Base-by-base conservation (phyloP, 768 basidiomycete species). In the Rhodocollybia butyracea region DNA sequence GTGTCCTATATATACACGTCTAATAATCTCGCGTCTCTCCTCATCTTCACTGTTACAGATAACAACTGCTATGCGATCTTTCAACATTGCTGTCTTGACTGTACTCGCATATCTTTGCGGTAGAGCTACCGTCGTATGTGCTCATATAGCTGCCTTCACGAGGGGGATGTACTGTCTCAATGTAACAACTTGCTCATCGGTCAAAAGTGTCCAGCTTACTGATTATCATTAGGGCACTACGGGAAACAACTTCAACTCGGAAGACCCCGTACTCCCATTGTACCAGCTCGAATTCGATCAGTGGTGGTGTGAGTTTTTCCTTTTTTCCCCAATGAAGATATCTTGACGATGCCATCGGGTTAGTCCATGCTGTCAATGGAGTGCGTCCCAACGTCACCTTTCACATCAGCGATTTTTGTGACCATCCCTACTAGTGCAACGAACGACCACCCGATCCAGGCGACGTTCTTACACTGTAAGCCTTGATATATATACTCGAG, bases 101-200 rank as follows among this genome's bases (percentile, higher is more conserved):
- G 34, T 36, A 7, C 7, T 36, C 17, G 17, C 17, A 17, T 13
- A 13, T 17, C 39, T 6, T 5, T 17, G n/a, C n/a, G n/a, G n/a
- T n/a, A n/a, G n/a, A n/a, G n/a, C 21, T 40, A 26, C 65, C 40
- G 62, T 57, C 43, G 48, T 50, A 36, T 57, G 56, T 12, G 58
- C 63, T 46, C 67, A 64, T 22, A 56, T 42, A 19, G 56, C 50
- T 45, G 42, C 59, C 15, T 58, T 46, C n/a, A 34, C 58, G 30
- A 60, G 54, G 54, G 59, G 56, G 40, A 53, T 57, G 45, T 58
- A 47, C 43, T 58, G 57, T 40, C 15, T 58, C 38, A 58, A 58
- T 36, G 56, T 57, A 22, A 24, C 12, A 27, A 32, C n/a, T 8
- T 6, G 0, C 24, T 7, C 3, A 1, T 13, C 15, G 13, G 26